Evolutionary conservation across 2,329 filamentous ascomycete species (phyloP).

Genomic region (Knufia petricola): DNA sequence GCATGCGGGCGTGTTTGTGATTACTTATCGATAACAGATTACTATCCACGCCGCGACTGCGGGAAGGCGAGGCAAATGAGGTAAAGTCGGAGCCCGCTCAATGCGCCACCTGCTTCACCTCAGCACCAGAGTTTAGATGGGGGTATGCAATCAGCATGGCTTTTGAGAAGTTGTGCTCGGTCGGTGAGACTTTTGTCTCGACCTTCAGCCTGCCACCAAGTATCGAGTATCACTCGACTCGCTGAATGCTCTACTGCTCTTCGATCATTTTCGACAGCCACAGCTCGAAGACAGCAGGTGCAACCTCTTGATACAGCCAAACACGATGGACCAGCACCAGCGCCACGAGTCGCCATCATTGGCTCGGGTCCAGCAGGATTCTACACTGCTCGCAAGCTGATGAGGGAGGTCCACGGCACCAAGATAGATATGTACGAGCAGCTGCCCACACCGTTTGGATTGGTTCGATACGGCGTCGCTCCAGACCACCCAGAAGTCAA

Average conservation of each 20-base stretch:
- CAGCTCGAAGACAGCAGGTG: not conserved
- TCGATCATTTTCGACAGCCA: not conserved
- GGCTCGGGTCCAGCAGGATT: constrained; percentile 94
- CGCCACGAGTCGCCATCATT: constrained; percentile 74
- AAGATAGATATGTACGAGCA: constrained; percentile 94
- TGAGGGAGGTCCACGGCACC: constrained; percentile 62
- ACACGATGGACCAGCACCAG: constrained; percentile 39
- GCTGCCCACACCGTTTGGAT: constrained; percentile 80
- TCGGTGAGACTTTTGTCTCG: not conserved
- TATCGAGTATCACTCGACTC: constrained; percentile 48
- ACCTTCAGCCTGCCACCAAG: not conserved
- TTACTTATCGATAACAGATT: constrained; percentile 23
- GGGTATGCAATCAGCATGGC: constrained; percentile 8
- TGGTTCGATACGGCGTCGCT: constrained; percentile 91
- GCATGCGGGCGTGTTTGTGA: constrained; percentile 20
- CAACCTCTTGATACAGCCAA: constrained; percentile 9
- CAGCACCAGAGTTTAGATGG: constrained; percentile 2
- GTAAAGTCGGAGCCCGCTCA: too few species aligned
- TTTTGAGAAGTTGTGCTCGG: not conserved
- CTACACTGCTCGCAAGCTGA: constrained; percentile 79
- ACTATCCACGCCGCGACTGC: not conserved
- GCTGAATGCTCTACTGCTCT: constrained; percentile 28
- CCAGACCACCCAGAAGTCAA: constrained; percentile 98
- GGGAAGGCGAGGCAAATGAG: constrained; percentile 6
- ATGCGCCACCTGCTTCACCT: not conserved